phyloP scores from a whole-genome alignment of 1,284 basidiomycete species.

The Volvariella volvacea region DNA sequence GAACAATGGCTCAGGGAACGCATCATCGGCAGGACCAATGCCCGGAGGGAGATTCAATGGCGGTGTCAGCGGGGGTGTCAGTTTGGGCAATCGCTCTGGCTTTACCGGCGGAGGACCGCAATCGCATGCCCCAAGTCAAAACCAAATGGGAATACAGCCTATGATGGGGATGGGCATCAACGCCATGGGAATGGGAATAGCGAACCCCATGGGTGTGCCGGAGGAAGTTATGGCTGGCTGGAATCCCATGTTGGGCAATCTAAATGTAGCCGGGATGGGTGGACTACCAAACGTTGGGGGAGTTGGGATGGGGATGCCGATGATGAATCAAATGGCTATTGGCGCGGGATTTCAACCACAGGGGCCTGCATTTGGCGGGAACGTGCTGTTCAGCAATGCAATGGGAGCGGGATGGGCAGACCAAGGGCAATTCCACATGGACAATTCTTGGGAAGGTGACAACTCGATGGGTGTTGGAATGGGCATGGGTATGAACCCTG shows the following conservation, averaged over 20 bases:
- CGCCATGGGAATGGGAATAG: slow-evolving; percentile 18
- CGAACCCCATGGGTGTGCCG: slow-evolving; percentile 15
- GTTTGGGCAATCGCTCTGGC: slow-evolving; percentile 9
- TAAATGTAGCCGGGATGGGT: slow-evolving; percentile 14
- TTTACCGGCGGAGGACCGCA: slow-evolving; percentile 10
- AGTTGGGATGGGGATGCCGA: slow-evolving; percentile 32
- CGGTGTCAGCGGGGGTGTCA: slow-evolving; percentile 11
- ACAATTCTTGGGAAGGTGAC: slow-evolving; percentile 26
- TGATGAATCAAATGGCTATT: slow-evolving; percentile 37
- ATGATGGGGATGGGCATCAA: slow-evolving; percentile 37
- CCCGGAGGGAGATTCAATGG: slow-evolving; percentile 8
- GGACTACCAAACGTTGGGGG: slow-evolving; percentile 22
- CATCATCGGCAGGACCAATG: background rate
- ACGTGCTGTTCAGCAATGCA: slow-evolving; percentile 19
- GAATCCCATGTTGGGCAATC: slow-evolving; percentile 26
- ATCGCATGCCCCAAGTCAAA: slow-evolving; percentile 12
- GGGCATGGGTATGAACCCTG: slow-evolving; percentile 17
- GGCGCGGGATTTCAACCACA: slow-evolving; percentile 21
- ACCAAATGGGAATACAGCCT: slow-evolving; percentile 41
- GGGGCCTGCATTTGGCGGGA: slow-evolving; percentile 16
- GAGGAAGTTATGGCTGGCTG: slow-evolving; percentile 28
- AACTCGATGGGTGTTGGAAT: slow-evolving; percentile 16
- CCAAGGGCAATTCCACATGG: slow-evolving; percentile 26
- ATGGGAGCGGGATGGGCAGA: slow-evolving; percentile 23
- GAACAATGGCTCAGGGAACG: slow-evolving; percentile 12